Percentiles rank a stretch among this genome's conserved stretches.
phyloP scores from a whole-genome alignment of 371 early-diverging fungal species.

The Cokeromyces recurvatus region DNA sequence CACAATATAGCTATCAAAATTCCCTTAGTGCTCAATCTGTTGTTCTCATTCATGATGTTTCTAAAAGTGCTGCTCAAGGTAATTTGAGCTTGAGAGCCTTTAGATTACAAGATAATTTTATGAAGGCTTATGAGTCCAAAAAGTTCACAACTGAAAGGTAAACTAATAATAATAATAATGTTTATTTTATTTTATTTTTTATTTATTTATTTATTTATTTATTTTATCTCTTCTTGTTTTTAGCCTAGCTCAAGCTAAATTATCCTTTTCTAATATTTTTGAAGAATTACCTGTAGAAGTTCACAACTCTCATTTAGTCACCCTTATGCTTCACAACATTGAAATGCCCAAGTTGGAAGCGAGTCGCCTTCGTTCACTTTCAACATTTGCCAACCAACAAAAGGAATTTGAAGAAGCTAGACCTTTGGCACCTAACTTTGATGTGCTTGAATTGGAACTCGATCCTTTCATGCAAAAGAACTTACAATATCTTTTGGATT shows the following conservation, averaged over 20 bases:
- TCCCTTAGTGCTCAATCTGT: slow-evolving; percentile 80
- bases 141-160: slow-evolving; percentile 84
- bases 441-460: slow-evolving; percentile 74
- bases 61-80: slow-evolving; percentile 76
- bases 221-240: no score
- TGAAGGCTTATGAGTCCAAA: slow-evolving; percentile 78
- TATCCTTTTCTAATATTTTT: slow-evolving; percentile 83
- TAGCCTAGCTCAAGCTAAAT: slow-evolving; percentile 65
- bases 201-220: no score
- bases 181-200: no score
- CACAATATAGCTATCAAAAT: slow-evolving; percentile 86
- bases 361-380: slow-evolving; percentile 39
- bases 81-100: slow-evolving; percentile 86
- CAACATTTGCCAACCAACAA: slow-evolving; percentile 39
- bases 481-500: slow-evolving; percentile 82
- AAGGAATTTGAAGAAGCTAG: slow-evolving; percentile 39
- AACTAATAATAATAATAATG: slow-evolving; percentile 2
- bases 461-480: slow-evolving; percentile 85
- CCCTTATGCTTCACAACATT: slow-evolving; percentile 78
- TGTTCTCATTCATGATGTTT: slow-evolving; percentile 89
- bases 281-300: slow-evolving; percentile 87
- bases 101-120: slow-evolving; percentile 80
- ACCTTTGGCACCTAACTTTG: slow-evolving; percentile 79
- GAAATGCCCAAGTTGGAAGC: slow-evolving; percentile 51
- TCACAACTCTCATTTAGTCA: slow-evolving; percentile 78